These are phyloP conservation scores for Salmacisia buchloeana DNA, from an alignment of 1,284 basidiomycete species.

Conservation along the genomic window DNA sequence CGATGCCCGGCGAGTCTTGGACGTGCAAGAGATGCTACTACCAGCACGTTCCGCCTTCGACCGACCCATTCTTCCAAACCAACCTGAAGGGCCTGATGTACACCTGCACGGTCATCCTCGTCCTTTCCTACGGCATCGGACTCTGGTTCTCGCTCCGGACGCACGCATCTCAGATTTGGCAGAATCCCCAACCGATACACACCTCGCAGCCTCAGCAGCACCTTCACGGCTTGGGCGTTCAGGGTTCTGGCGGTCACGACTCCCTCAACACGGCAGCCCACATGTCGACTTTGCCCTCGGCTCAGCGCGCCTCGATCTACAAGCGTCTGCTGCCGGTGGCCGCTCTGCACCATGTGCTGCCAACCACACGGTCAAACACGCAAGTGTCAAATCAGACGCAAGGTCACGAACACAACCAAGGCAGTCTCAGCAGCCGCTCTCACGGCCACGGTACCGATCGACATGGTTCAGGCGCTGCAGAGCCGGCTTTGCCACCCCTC, in stretches of 20 bases:
- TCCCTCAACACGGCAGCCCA: conserved; percentile 36
- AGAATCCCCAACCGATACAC: conserved; percentile 60
- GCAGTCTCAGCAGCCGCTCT: neutral
- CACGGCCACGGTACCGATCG: neutral
- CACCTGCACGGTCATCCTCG: conserved; percentile 79
- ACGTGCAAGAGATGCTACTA: conserved; percentile 89
- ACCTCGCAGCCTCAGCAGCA: conserved; percentile 7
- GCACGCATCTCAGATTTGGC: conserved; percentile 98
- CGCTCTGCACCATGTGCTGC: conserved; percentile 43
- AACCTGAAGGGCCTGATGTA: conserved; percentile 92
- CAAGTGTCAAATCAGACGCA: conserved; percentile 6
- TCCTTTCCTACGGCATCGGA: conserved; percentile 92
- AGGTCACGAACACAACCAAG: neutral
- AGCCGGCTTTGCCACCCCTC: conserved; percentile 20
- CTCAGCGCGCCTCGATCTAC: conserved; percentile 67
- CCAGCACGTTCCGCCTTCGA: conserved; percentile 82
- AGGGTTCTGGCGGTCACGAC: too few relatives aligned
- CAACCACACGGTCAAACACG: conserved; percentile 15
- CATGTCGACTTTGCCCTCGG: conserved; percentile 27
- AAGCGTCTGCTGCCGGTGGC: conserved; percentile 58
- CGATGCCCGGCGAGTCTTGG: conserved; percentile 57
- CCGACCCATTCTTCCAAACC: conserved; percentile 92
- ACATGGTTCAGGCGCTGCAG: conserved; percentile 7
- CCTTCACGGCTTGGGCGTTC: conserved; percentile 14
- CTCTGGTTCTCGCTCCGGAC: conserved; percentile 98